Evolutionary conservation across 768 basidiomycete species (phyloP), one percentile per base, ranked within the genome.

Genomic region (Royoungia palumana): DNA sequence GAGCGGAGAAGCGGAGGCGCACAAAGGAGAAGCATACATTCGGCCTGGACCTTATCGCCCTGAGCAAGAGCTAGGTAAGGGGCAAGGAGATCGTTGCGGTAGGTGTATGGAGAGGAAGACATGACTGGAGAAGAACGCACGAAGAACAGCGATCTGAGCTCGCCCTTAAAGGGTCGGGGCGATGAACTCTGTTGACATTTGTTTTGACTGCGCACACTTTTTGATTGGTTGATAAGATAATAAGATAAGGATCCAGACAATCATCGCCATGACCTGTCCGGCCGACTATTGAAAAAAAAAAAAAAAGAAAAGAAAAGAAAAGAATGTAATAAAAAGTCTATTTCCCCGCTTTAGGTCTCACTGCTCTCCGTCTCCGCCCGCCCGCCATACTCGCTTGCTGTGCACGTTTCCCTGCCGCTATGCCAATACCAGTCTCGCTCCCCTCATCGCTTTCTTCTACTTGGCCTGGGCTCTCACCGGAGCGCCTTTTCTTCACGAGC

Each of bases 11-110:
- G 7, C 32, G 40, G 28, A 3, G 35, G 41, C 49, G 43, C 48
- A 40, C 12, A 36, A 41, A 41, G 20, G 10, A n/a, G 20, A 9
- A 16, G 60, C 81, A 35, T 65, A 90, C 89, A 91, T 72, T 97
- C 95, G 37, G 95, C 95, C 77, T 96, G 93, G 70, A 97, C 65
- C 70, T 93, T 94, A 21, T 83, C 84, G 44, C 93, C 93, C 72
- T 98, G 95, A 59, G 82, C 76, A 51, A 99, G 85, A 53, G 83
- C 80, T 62, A 96, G 87, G 76, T 78, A 97, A 66, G 88, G 92
- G 24, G 86, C 82, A 65, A 96, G 87, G 57, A 97, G 84, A 59
- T 92, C 89, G 72, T 87, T 88, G 67, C 68, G 80, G 74, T 89
- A 89, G 14, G 57, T 55, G 63, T 72, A 60, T 50, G 73, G 45